phyloP scores from a whole-genome alignment of 805 yeast species.

The Candida tammaniensis region DNA sequence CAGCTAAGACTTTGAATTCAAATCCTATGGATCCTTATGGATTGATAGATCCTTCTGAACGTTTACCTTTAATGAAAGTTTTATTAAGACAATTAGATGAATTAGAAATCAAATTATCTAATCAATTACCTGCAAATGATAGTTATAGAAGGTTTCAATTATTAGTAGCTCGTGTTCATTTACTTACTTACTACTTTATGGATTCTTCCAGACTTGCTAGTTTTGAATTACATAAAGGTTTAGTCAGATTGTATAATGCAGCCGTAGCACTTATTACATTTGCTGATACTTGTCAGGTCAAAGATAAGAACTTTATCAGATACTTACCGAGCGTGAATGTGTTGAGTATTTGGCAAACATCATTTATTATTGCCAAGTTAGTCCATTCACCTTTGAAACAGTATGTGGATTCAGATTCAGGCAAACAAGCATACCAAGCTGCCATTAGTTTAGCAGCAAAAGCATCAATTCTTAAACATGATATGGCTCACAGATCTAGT shows the following conservation, averaged over 20 bases:
- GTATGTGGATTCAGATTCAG: slow-evolving; percentile 66
- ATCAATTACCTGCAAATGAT: slow-evolving; percentile 44
- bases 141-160: slow-evolving; percentile 68
- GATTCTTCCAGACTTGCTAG: slow-evolving; percentile 52
- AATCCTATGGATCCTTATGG: slow-evolving; percentile 68
- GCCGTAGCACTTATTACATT: slow-evolving; percentile 70
- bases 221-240: slow-evolving; percentile 68
- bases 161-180: slow-evolving; percentile 73
- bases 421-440: slow-evolving; percentile 62
- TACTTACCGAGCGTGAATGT: slow-evolving; percentile 84
- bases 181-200: slow-evolving; percentile 77
- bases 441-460: slow-evolving; percentile 69
- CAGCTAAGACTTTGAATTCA: slow-evolving; percentile 71
- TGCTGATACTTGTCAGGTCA: slow-evolving; percentile 56
- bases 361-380: slow-evolving; percentile 77
- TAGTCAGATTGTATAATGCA: slow-evolving; percentile 76
- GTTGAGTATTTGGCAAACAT: slow-evolving; percentile 86
- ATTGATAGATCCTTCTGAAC: slow-evolving; percentile 62
- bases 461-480: slow-evolving; percentile 87
- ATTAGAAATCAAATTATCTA: slow-evolving; percentile 54
- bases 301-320: slow-evolving; percentile 61
- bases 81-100: slow-evolving; percentile 73
- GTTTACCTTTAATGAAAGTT: slow-evolving; percentile 70
- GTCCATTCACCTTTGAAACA: slow-evolving; percentile 70
- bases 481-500: slow-evolving; percentile 86